These are phyloP conservation scores for Closterium sp. DNA, from an alignment of 139 green algal genomes.

Conservation along the genomic window DNA sequence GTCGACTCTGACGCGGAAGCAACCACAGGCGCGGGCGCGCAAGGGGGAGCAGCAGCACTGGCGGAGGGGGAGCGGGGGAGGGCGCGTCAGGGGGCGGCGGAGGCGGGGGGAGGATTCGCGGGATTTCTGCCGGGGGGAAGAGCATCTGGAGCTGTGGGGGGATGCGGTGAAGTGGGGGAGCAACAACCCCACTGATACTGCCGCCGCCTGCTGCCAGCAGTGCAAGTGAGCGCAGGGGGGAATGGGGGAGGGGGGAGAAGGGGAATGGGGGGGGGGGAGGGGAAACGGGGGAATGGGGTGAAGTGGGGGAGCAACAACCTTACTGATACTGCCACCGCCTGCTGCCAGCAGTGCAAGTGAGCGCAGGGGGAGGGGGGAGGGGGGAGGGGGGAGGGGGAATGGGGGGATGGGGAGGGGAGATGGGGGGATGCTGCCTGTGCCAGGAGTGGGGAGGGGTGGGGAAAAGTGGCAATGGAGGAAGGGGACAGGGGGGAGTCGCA, in stretches of 20 bases:
- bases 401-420: too few relatives aligned
- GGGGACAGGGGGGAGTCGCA: too few relatives aligned
- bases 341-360: neutral
- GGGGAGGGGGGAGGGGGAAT: neutral
- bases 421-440: too few relatives aligned
- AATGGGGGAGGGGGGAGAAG: neutral
- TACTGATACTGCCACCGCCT: too few relatives aligned
- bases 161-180: slow-evolving; percentile 33
- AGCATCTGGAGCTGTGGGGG: slow-evolving; percentile 39
- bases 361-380: too few relatives aligned
- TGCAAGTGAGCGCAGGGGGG: slow-evolving; percentile 44
- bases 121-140: slow-evolving; percentile 25
- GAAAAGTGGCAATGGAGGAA: too few relatives aligned
- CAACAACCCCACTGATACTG: slow-evolving; percentile 22
- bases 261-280: neutral
- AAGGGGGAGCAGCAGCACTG: neutral
- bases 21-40: neutral
- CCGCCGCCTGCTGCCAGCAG: slow-evolving; percentile 24
- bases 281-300: neutral
- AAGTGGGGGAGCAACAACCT: neutral
- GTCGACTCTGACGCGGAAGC: neutral
- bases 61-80: neutral
- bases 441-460: neutral
- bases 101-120: neutral
- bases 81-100: neutral